Evolutionary conservation across 805 yeast genomes (phyloP).

Genomic region (Brettanomyces anomalus): DNA sequence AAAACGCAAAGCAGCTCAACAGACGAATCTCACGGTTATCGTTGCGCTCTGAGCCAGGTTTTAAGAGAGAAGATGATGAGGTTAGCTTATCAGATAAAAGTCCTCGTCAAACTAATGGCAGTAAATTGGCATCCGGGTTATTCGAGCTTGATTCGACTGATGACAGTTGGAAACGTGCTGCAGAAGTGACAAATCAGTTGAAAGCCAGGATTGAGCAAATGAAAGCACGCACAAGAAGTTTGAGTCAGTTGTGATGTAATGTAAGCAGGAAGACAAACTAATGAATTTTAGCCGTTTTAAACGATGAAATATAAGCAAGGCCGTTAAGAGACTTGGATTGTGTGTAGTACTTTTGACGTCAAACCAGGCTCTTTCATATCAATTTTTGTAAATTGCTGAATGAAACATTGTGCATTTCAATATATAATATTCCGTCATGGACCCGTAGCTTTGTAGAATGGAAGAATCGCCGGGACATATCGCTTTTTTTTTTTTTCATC

Average conservation of each 20-base stretch:
- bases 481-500: too few species aligned
- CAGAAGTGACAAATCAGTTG: slow-evolving; percentile 78
- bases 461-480: too few species aligned
- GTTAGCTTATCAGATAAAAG: background rate
- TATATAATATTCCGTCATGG: too few species aligned
- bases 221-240: slow-evolving; percentile 48
- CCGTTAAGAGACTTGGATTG: background rate
- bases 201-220: slow-evolving; percentile 83
- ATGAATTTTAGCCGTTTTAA: background rate
- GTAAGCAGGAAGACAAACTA: background rate
- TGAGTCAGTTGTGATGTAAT: slow-evolving; percentile 20
- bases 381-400: too few species aligned
- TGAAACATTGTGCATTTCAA: too few species aligned
- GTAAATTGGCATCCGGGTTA: slow-evolving; percentile 13
- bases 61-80: background rate
- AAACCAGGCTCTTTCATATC: too few species aligned
- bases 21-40: slow-evolving; percentile 1
- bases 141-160: slow-evolving; percentile 37
- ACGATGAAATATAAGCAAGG: background rate
- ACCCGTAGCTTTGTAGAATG: too few species aligned
- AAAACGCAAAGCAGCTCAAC: background rate
- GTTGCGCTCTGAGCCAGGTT: background rate
- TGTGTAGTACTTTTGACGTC: background rate
- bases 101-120: background rate
- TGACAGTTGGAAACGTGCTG: slow-evolving; percentile 83